Evolutionary conservation across 164 flowering plant genomes (phyloP), one percentile per base, ranked within the genome.

Genomic region (Malania oleifera): DNA sequence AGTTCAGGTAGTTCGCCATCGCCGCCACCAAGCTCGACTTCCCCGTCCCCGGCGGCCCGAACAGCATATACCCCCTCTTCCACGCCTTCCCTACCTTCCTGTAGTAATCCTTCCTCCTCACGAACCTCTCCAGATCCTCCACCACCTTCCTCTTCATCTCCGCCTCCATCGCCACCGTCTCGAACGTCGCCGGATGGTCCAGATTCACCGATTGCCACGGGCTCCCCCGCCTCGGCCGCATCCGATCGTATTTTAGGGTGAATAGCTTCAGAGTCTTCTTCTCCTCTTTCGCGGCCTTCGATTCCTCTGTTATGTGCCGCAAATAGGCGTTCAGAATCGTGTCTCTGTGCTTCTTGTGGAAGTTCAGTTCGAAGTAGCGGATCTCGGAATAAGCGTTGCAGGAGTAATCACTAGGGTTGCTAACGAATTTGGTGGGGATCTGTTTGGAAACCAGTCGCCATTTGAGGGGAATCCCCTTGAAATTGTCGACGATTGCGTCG

Each of bases 41-140:
- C 1, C 76, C 79, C 0, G 79, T 75, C 27, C 79, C 79, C 1
- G 79, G 80, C 22, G 80, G 78, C 1, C 80, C 78, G 29, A 65
- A 73, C 39, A 77, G 17, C 60, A 77, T 50, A 47, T 77, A 77
- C 2, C 77, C 75, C 9, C 80, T 50, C 31, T 77, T 77, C 80
- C 80, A 73, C 25, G 80, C 80, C 57, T 70, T 73, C 18, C 80
- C 75, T 0, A 77, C 75, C 31, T 43, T 68, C 18, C 65, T 53
- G 27, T 76, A 76, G 19, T 34, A 61, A 6, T 73, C 77, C 35
- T 59, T 65, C 15, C 77, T 66, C 47, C 57, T 64, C 23, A 59
- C 47, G 23, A 76, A 76, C 19, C 23, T 67, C 15, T 68, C 58
- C 37, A 73, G 29, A 56, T 77, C 80, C 11, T 66, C 63, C 40